Evolutionary conservation across 352 stramenopile genomes (phyloP).

Genomic region (Blastocystis sp.): DNA sequence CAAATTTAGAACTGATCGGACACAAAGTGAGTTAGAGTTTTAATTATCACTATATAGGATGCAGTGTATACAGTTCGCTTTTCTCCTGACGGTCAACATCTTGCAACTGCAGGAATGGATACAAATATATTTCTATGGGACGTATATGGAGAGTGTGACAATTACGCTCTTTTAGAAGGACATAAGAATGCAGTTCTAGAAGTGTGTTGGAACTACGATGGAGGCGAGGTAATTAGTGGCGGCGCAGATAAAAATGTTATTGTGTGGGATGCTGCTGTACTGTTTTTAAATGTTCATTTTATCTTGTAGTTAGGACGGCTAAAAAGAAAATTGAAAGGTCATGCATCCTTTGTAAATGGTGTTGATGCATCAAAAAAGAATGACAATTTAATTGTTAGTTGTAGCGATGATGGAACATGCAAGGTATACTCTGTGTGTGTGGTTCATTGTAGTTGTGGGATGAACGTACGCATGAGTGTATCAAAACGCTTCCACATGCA

Average conservation of each 20-base stretch:
- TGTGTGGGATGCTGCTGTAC: conserved; percentile 77
- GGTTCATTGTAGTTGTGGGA: conserved; percentile 75
- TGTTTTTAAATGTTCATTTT: neutral
- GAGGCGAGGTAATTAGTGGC: conserved; percentile 76
- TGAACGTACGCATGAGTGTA: conserved; percentile 75
- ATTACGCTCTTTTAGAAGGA: conserved; percentile 78
- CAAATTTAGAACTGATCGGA: conserved; percentile 44
- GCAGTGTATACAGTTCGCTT: conserved; percentile 52
- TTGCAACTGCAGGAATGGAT: conserved; percentile 59
- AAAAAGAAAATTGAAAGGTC: conserved; percentile 79
- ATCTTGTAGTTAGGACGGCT: conserved; percentile 70
- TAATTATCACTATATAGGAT: conserved; percentile 10
- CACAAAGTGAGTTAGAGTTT: neutral
- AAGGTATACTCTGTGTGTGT: conserved; percentile 68
- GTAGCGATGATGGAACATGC: conserved; percentile 78
- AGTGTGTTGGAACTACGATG: conserved; percentile 83
- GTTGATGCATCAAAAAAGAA: conserved; percentile 79
- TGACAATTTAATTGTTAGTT: conserved; percentile 78
- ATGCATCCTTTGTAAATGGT: conserved; percentile 79
- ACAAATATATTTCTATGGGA: conserved; percentile 77
- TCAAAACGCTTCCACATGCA: conserved; percentile 79
- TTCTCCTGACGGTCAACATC: conserved; percentile 62
- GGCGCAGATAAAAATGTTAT: conserved; percentile 81
- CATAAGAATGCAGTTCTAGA: conserved; percentile 84
- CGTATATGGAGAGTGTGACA: conserved; percentile 80